Base-by-base conservation (phyloP, 2,329 filamentous ascomycete species). In the Neofusicoccum parvum region DNA sequence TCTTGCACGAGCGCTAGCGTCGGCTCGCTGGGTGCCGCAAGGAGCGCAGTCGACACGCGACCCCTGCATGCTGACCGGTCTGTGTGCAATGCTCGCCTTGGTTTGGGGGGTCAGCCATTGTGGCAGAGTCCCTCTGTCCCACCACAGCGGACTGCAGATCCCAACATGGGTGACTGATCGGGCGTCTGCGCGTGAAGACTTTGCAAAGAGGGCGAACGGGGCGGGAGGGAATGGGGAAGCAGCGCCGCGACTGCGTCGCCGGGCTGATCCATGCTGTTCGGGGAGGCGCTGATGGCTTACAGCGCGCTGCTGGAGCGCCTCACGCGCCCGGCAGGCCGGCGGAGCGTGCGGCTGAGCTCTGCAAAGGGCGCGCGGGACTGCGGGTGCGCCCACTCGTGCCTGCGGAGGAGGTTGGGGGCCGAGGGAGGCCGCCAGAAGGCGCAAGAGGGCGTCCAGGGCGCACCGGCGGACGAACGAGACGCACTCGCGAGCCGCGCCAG, bases 61-160 rank as follows among this genome's bases (percentile, higher is more conserved):
- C 64, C 64, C 64, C 64, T 65, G 64, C 64, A 65, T 60, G 64
- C 64, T 65, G 54, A 65, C 64, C 64, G 64, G 64, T 65, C 64
- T 39, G 36, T 46, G 64, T 62, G 54, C 50, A 37, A 41, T 41
- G 27, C 43, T 48, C 27, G 36, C 41, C 27, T 27, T 48, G 62
- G 41, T 46, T 48, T 48, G 62, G 50, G 62, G 58, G 48, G 41
- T 41, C 50, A 56, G 62, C 62, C 62, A 64, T 39, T 45, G 62
- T 64, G 62, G 62, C 62, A 64, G 46, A 53, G 62, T 39, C 15
- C 60, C 12, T 54, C 50, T 56, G 62, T 64, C 62, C 62, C 62
- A 64, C 62, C 49, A 46, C 41, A 27, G 34, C 50, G 50, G 60
- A 39, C 41, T 54, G 62, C 62, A 53, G 39, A 64, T 64, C 62